phyloP scores from a whole-genome alignment of 805 yeast genomes.

The Cyberlindnera saturnus region DNA sequence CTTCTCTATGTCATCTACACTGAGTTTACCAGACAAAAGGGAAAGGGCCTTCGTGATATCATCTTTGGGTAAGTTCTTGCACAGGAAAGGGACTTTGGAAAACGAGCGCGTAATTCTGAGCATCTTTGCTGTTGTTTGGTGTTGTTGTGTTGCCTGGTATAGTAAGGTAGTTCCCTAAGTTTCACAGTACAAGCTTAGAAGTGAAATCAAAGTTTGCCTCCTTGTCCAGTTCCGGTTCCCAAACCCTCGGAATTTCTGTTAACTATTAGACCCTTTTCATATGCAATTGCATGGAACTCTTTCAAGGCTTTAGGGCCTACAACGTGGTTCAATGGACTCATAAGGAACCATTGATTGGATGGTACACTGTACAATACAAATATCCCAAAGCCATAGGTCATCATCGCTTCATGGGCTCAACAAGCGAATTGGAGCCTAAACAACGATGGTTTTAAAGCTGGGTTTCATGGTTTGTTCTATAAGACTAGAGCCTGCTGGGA shows the following conservation, averaged over 20 bases:
- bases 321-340: too few species aligned
- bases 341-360: too few species aligned
- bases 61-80: conserved; percentile 8
- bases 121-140: too few species aligned
- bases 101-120: conserved; percentile 1
- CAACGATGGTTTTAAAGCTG: conserved; percentile 93
- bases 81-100: conserved; percentile 1
- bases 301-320: too few species aligned
- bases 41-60: conserved; percentile 10
- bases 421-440: conserved; percentile 72
- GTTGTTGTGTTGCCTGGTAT: too few species aligned
- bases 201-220: too few species aligned
- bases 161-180: too few species aligned
- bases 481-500: conserved; percentile 1
- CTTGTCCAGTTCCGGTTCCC: too few species aligned
- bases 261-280: too few species aligned
- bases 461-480: conserved; percentile 5
- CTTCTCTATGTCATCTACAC: conserved; percentile 9
- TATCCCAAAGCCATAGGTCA: conserved; percentile 87
- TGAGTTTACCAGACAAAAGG: conserved; percentile 4
- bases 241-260: too few species aligned
- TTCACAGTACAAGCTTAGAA: too few species aligned
- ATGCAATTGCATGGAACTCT: too few species aligned
- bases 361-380: conserved; percentile 10
- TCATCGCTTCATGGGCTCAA: conserved; percentile 90